These are phyloP conservation scores for Articulospora tetracladia DNA, from an alignment of 495 filamentous ascomycete genomes.

Conservation along the genomic window DNA sequence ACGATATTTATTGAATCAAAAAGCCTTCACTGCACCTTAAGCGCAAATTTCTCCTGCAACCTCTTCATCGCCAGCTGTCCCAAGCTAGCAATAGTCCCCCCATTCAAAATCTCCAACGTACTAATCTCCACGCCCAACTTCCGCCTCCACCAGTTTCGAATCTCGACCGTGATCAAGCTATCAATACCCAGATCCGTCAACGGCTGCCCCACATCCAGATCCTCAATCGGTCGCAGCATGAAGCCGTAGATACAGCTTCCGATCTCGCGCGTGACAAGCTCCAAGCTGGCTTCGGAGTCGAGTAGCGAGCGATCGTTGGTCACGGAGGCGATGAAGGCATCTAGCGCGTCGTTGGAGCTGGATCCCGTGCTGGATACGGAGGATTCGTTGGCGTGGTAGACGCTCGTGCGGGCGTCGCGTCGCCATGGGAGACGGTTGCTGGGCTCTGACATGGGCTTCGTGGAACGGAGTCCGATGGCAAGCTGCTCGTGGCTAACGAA, in stretches of 20 bases:
- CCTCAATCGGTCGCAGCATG: conserved; percentile 37
- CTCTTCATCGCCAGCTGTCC: conserved; percentile 16
- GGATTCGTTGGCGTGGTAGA: conserved; percentile 23
- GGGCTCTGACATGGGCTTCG: conserved; percentile 14
- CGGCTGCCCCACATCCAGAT: conserved; percentile 32
- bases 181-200: conserved; percentile 46
- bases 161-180: conserved; percentile 53
- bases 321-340: conserved; percentile 17
- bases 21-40: no score
- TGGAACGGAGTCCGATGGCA: conserved; percentile 16
- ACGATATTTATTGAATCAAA: no score
- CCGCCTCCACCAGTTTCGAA: conserved; percentile 47
- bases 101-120: conserved; percentile 25
- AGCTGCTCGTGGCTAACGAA: not conserved
- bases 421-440: conserved; percentile 22
- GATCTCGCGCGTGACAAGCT: conserved; percentile 27
- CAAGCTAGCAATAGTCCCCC: conserved; percentile 21
- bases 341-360: conserved; percentile 15
- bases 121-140: conserved; percentile 42
- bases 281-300: conserved; percentile 1
- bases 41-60: not conserved
- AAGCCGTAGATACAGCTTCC: conserved; percentile 31
- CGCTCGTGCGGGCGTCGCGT: conserved; percentile 25
- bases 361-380: not conserved
- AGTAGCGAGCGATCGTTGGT: conserved; percentile 19